Conservation (phyloP, 345 rosid species). For the Xanthoceras sorbifolium region DNA sequence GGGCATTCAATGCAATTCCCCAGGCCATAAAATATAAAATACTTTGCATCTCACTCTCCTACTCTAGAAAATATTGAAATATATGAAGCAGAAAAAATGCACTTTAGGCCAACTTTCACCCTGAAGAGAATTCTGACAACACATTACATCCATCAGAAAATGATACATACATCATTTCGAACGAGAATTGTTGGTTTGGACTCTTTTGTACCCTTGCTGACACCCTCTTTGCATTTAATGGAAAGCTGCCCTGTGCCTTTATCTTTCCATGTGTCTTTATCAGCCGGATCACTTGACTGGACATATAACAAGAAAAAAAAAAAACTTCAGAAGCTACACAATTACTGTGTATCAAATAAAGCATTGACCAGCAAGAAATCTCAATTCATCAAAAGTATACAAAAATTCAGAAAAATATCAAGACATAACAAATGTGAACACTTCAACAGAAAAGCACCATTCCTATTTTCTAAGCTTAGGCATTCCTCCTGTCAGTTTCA, state of each 20-base stretch:
- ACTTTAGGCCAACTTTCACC: neutral
- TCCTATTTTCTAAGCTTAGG: neutral
- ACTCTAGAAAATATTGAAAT: neutral
- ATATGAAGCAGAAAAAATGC: neutral
- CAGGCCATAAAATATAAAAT: neutral
- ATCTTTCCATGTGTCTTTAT: slow-evolving; percentile 91
- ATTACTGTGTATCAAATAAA: slow-evolving; percentile 3
- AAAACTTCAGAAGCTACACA: slow-evolving; percentile 8
- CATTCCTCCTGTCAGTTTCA: neutral
- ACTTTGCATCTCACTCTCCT: neutral
- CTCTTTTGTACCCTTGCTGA: slow-evolving; percentile 80
- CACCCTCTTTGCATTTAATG: slow-evolving; percentile 87
- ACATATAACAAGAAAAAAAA: slow-evolving; percentile 19
- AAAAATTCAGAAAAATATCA: neutral
- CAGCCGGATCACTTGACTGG: slow-evolving; percentile 79
- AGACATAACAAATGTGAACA: neutral
- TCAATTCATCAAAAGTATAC: neutral
- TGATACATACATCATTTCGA: slow-evolving; percentile 74
- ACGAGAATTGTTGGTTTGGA: slow-evolving; percentile 83
- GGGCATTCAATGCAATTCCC: neutral
- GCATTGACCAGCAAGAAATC: neutral
- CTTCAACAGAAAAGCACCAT: neutral
- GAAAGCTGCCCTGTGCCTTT: slow-evolving; percentile 89
- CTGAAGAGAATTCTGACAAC: slow-evolving; percentile 5
- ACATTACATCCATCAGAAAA: slow-evolving; percentile 10